Base-by-base conservation (phyloP, 805 yeast species). In the Grigorovia jiainica region DNA sequence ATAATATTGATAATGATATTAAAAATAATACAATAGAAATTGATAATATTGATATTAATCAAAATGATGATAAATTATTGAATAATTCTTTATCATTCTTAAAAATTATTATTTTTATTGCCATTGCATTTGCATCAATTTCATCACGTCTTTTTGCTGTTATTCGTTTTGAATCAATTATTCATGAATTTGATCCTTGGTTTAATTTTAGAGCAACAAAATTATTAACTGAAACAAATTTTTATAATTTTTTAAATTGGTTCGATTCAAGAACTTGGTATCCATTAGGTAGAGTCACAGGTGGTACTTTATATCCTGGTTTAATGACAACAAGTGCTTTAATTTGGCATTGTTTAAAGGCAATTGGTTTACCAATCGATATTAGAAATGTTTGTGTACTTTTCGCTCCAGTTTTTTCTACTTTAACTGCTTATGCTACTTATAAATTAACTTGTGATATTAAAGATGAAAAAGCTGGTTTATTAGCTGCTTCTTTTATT, bases 181-280 rank as follows among this genome's bases (percentile, higher is more conserved):
- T 92, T 64, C 99, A 92, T 67, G 99, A 92, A 64, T 92, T 92
- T 64, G 95, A 85, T 64, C 95, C 95, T 21, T 87, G 95, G 95
- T 86, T 86, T 75, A 92, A 92, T 65, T 92, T 76, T 70, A 71
- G 98, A 50, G 98, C 98, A 35, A 85, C 98, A n/a, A 83, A 84
- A 63, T 87, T 86, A 63, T 73, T 92, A 50, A 95, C 87, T 24
- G 69, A 76, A 35, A 78, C 87, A 57, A 81, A 92, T 6, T 90
- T 78, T 63, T 82, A 87, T 69, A 89, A 87, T 51, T 94, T 92
- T 58, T 72, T 94, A 57, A 92, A 92, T 63, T 92, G 98, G 98
- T 92, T 92, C 57, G 98, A 92, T 62, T 97, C 90, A 62, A 78
- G 95, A 60, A 90, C 98, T 16, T 92, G 99, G 99, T 92, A 92